Evolutionary conservation across 2,329 filamentous ascomycete species (phyloP).

Genomic region (Xylaria sp.): DNA sequence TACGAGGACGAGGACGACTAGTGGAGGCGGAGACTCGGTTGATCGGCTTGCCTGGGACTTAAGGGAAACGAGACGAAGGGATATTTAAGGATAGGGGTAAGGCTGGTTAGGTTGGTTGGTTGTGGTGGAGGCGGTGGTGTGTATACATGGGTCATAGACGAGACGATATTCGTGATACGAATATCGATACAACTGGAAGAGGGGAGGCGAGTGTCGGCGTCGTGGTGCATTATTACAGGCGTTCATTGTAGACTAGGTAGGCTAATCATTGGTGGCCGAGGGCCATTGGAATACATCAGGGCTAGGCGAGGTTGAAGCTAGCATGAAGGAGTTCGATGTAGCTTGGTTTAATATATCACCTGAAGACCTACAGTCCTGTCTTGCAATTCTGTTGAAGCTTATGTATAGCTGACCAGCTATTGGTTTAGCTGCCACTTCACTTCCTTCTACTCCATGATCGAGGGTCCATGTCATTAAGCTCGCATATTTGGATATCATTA

Average conservation of each 20-base stretch:
- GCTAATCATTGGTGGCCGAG: background rate
- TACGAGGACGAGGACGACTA: conserved; percentile 58
- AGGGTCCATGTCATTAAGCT: too few species aligned
- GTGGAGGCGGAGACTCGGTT: conserved; percentile 1
- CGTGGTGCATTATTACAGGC: background rate
- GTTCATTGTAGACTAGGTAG: background rate
- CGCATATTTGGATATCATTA: too few species aligned
- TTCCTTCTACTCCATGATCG: too few species aligned
- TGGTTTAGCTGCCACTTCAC: too few species aligned
- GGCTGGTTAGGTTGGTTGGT: too few species aligned
- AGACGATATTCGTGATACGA: background rate
- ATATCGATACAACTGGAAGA: background rate
- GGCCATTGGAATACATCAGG: background rate
- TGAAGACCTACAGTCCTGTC: background rate
- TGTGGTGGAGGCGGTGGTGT: too few species aligned
- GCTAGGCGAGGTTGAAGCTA: background rate
- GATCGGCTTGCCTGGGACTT: background rate
- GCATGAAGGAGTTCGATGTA: too few species aligned
- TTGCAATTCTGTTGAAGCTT: background rate
- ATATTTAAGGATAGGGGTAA: too few species aligned
- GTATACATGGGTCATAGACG: too few species aligned
- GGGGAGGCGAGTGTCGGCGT: background rate
- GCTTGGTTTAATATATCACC: background rate
- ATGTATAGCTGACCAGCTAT: too few species aligned
- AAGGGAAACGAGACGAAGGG: background rate